Evolutionary conservation across 768 basidiomycete genomes (phyloP).

Genomic region (Pilatotrama ljubarskyi): DNA sequence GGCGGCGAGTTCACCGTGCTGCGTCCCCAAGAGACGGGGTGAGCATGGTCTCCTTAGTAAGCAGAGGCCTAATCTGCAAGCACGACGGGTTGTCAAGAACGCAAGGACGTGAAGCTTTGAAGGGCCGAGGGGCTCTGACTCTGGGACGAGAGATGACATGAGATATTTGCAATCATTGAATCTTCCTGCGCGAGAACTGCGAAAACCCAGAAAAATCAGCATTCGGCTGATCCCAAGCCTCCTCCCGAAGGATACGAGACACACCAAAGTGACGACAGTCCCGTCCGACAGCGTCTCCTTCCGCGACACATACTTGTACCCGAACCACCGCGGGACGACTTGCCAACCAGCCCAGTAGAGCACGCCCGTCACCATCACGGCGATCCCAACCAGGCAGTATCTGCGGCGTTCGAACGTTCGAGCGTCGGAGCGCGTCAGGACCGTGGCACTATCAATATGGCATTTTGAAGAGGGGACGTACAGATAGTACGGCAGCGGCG

Average conservation of each 20-base stretch:
- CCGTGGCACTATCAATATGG: background rate
- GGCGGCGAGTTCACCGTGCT: too few relatives aligned
- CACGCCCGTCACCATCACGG: conserved; percentile 45
- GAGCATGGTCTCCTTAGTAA: too few relatives aligned
- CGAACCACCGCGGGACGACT: conserved; percentile 48
- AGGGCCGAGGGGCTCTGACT: too few relatives aligned
- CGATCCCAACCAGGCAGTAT: conserved; percentile 57
- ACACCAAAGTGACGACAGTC: conserved; percentile 53
- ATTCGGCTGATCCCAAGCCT: background rate
- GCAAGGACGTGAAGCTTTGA: too few relatives aligned
- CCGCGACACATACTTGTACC: conserved; percentile 46
- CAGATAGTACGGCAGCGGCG: conserved; percentile 61
- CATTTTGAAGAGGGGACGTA: conserved; percentile 2
- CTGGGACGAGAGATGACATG: too few relatives aligned
- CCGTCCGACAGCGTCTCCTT: conserved; percentile 53
- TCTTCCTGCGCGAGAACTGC: conserved; percentile 21
- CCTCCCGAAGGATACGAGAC: background rate
- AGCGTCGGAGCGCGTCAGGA: background rate
- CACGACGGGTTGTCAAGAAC: too few relatives aligned
- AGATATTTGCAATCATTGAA: background rate
- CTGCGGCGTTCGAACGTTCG: conserved; percentile 28
- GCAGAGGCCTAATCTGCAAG: too few relatives aligned
- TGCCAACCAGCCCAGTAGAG: conserved; percentile 60
- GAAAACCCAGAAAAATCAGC: background rate
- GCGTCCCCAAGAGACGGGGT: too few relatives aligned